A percentile compares a stretch with the other conserved stretches of the same genome.
Conservation (phyloP, 2,329 filamentous ascomycete species). For the Amauroascus verrucosus region DNA sequence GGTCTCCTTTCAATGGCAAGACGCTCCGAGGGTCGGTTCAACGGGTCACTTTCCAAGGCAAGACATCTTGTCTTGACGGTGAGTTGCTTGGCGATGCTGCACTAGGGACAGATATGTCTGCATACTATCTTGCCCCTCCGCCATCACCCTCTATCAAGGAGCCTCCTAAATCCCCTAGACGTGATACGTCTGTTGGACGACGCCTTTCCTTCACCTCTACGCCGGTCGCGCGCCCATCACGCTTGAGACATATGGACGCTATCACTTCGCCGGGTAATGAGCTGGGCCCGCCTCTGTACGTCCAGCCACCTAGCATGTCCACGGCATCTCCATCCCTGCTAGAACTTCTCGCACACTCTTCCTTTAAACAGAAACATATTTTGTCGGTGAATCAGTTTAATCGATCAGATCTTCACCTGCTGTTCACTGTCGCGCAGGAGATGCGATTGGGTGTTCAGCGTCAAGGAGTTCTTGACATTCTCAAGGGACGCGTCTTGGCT, state of each 20-base stretch:
- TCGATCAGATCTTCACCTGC: constrained; percentile 74
- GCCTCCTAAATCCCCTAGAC: constrained; percentile 33
- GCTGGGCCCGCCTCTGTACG: constrained; percentile 33
- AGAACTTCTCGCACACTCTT: constrained; percentile 64
- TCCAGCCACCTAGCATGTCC: constrained; percentile 34
- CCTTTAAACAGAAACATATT: constrained; percentile 83
- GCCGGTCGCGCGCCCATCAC: constrained; percentile 27
- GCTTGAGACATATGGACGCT: constrained; percentile 22
- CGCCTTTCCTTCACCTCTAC: constrained; percentile 31
- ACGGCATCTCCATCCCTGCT: constrained; percentile 50
- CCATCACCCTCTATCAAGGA: constrained; percentile 36
- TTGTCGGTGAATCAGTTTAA: constrained; percentile 86
- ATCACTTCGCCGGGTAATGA: constrained; percentile 23
- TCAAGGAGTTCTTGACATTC: constrained; percentile 75
- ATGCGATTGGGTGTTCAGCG: constrained; percentile 94
- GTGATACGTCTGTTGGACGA: constrained; percentile 30
- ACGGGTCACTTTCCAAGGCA: constrained; percentile 63
- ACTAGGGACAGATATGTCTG: constrained; percentile 66
- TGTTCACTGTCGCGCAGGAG: constrained; percentile 95
- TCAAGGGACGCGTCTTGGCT: constrained; percentile 76
- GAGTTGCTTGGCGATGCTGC: constrained; percentile 47
- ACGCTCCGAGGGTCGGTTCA: constrained; percentile 60
- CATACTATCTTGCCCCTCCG: constrained; percentile 43
- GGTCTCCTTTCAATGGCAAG: constrained; percentile 64
- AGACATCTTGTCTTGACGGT: constrained; percentile 65